A percentile compares a stretch with the other conserved stretches of the same genome.
Evolutionary conservation across 495 filamentous ascomycete genomes (phyloP).

Genomic region (Penicillium herquei): DNA sequence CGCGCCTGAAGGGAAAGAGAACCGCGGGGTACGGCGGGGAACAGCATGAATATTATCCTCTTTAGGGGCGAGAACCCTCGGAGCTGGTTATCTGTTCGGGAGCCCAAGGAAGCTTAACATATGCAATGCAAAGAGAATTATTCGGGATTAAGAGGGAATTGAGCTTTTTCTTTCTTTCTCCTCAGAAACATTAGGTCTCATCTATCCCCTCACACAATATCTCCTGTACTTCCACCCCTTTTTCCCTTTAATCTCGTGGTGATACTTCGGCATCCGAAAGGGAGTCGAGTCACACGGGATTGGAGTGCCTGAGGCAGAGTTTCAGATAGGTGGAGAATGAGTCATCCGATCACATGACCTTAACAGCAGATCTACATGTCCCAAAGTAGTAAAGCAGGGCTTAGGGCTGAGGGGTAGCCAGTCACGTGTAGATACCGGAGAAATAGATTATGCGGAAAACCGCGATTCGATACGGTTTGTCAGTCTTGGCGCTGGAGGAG

Average conservation of each 20-base stretch:
- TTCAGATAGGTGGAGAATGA: constrained; percentile 1
- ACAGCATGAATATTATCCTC: constrained; percentile 35
- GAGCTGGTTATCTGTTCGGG: constrained; percentile 15
- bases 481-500: constrained; percentile 41
- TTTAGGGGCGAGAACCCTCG: constrained; percentile 27
- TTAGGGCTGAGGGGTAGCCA: constrained; percentile 26
- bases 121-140: background rate
- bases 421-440: constrained; percentile 40
- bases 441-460: constrained; percentile 23
- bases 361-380: background rate
- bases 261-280: constrained; percentile 5
- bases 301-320: constrained; percentile 10
- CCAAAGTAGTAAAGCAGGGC: constrained; percentile 6
- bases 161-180: background rate
- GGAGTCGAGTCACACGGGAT: background rate
- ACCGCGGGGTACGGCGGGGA: constrained; percentile 45
- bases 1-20: constrained; percentile 23
- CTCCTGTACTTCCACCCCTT: background rate
- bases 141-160: background rate
- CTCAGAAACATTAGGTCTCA: background rate
- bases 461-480: constrained; percentile 24
- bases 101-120: constrained; percentile 12
- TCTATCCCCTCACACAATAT: constrained; percentile 3
- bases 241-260: constrained; percentile 1
- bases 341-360: background rate